phyloP scores from a whole-genome alignment of 306 rosid species.

The Prunus padus region DNA sequence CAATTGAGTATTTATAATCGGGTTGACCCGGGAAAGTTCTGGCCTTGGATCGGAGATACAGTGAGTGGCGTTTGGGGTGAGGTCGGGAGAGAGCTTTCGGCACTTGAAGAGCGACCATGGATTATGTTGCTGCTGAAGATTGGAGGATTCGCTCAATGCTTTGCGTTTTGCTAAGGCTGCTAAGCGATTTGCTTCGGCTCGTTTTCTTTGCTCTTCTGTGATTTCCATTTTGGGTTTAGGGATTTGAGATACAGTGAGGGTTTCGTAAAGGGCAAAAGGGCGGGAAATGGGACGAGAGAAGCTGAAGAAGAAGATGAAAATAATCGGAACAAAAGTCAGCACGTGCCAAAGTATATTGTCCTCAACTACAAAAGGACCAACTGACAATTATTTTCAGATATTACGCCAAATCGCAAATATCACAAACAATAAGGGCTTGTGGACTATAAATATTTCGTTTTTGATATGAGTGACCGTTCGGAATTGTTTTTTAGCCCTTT shows the following conservation, averaged over 20 bases:
- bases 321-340: neutral
- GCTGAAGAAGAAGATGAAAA: neutral
- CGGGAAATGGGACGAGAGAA: neutral
- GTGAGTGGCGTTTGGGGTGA: slow-evolving; percentile 7
- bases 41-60: neutral
- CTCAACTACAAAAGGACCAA: neutral
- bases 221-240: slow-evolving; percentile 43
- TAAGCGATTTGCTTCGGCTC: slow-evolving; percentile 67
- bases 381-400: neutral
- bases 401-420: too few species aligned
- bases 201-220: slow-evolving; percentile 68
- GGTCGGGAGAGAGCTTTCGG: slow-evolving; percentile 47
- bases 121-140: slow-evolving; percentile 18
- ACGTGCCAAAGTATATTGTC: neutral
- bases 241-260: neutral
- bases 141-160: slow-evolving; percentile 45
- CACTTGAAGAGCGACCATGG: slow-evolving; percentile 75
- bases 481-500: too few species aligned
- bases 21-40: neutral
- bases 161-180: slow-evolving; percentile 84
- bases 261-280: neutral
- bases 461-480: too few species aligned
- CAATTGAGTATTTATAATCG: slow-evolving; percentile 1
- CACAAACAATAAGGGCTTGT: neutral
- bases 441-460: neutral